phyloP scores from a whole-genome alignment of 352 stramenopile genomes.

The Thalassiosira ordinaria region DNA sequence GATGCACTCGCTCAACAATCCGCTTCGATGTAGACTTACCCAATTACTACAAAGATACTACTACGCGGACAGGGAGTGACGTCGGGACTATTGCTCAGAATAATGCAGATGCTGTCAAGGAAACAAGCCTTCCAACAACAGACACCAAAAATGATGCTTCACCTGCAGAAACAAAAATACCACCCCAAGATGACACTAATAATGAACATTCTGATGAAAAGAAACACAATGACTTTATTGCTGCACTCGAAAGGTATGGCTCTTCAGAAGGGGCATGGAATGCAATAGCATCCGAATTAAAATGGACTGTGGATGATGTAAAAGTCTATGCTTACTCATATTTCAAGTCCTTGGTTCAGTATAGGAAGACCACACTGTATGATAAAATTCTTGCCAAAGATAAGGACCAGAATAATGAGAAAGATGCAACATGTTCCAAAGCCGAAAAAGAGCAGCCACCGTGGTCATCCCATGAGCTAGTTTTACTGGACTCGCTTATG shows the following conservation, averaged over 20 bases:
- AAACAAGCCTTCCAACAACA: too few relatives aligned
- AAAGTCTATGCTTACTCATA: constrained; percentile 52
- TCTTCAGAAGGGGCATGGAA: constrained; percentile 32
- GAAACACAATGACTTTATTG: constrained; percentile 27
- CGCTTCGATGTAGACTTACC: constrained; percentile 18
- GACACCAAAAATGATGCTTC: too few relatives aligned
- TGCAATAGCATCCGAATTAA: constrained; percentile 35
- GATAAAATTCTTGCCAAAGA: neutral
- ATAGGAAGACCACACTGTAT: neutral
- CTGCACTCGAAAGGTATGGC: constrained; percentile 41
- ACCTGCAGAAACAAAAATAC: neutral
- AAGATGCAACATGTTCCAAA: too few relatives aligned
- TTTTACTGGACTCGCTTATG: constrained; percentile 43
- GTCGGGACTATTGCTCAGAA: too few relatives aligned
- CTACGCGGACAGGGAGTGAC: too few relatives aligned
- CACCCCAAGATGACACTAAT: neutral
- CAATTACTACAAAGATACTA: constrained; percentile 17
- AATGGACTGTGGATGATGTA: constrained; percentile 27
- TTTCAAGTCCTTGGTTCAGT: constrained; percentile 25
- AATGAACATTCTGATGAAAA: neutral
- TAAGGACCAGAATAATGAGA: neutral
- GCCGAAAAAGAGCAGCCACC: neutral
- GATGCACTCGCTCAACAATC: neutral
- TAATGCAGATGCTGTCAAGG: too few relatives aligned
- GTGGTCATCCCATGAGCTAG: constrained; percentile 32